Base-by-base conservation (phyloP, 78 protist species). In the Protostelium mycophagum region DNA sequence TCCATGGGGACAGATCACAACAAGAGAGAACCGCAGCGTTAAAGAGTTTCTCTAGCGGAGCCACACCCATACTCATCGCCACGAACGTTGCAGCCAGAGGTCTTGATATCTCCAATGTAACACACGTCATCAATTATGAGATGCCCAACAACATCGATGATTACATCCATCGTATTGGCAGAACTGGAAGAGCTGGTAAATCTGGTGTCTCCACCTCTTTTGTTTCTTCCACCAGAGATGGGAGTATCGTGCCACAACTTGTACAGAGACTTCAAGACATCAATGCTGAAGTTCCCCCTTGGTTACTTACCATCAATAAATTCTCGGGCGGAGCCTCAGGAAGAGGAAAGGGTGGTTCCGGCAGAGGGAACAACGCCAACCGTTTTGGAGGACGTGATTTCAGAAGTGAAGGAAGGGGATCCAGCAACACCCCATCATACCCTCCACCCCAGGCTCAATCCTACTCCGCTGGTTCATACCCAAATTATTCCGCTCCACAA, bases 1-100 rank as follows among this genome's bases (percentile, higher is more conserved):
- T 99, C 84, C 99, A 99, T 93, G 99, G 99, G 36, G 99, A 99
- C 93, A 97, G 99, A 38, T n/a, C 96, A 16, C 99, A 99, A 93
- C 51, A 37, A 10, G 98, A 99, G 94, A 93, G 99, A 23, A 99
- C 98, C 88, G 91, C 83, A 0, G 99, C 98, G 5, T 96, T 98
- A 36, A 87, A 63, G 87, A 34, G 85, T 28, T 97, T 96, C 94
- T 90, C 98, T 29, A 5, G 73, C 25, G 94, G 93, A 63, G 83
- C 34, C 1, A 86, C 97, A 37, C 95, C 97, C 35, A 83, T 98
- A 84, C 93, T 99, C 37, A 98, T 98, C 28, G 99, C 99, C 36
- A 99, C 99, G 35, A 99, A 98, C 63, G 99, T 99, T 10, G 99
- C 99, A 34, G 95, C 99, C 0, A 96, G 99, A 38, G 99, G 99